Evolutionary conservation across 768 basidiomycete genomes (phyloP), one percentile per base, ranked within the genome.

Genomic region (Hypholoma sublateritium): DNA sequence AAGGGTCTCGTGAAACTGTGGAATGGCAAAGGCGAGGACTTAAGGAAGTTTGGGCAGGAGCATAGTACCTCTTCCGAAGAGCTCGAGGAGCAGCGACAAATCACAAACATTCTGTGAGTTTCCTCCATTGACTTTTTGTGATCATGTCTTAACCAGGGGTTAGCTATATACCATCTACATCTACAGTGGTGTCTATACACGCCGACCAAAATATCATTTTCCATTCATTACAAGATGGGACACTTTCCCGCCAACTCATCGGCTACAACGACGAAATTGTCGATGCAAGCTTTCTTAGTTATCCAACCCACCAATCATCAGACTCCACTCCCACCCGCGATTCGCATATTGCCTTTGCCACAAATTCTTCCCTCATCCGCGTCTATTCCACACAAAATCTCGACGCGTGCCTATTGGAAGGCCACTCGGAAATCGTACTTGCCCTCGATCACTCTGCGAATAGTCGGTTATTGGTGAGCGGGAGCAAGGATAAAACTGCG

Each of bases 201-300:
- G 94, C 92, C 21, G 96, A 99, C 71, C 97, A 98, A 73, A 99
- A 98, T 63, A 95, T 99, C 63, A 80, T 95, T 46, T 93, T 93
- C 74, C 87, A 95, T 70, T 94, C 92, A 2, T 75, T 96, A 7
- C 70, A 78, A n/a, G 83, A 84, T 1, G 80, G 80, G 32, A 74
- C 80, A 8, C 73, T 91, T 22, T 76, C 80, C 2, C 88, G 91
- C 16, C 96, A 98, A 64, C 74, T 98, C 62, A 87, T 98, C 64
- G 97, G 97, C 0, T 99, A 89, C 80, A 98, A 98, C 70, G 97
- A 99, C 72, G 96, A 98, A 72, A 95, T 98, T 62, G 89, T 98
- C 50, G 97, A 98, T 65, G 83, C 87, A 4, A 78, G 82, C 24
- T 93, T 95, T 74, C 80, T 99, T 57, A 83, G 82, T 44, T 68